Evolutionary conservation across 768 basidiomycete genomes (phyloP).

Genomic region (Suillus subaureus): DNA sequence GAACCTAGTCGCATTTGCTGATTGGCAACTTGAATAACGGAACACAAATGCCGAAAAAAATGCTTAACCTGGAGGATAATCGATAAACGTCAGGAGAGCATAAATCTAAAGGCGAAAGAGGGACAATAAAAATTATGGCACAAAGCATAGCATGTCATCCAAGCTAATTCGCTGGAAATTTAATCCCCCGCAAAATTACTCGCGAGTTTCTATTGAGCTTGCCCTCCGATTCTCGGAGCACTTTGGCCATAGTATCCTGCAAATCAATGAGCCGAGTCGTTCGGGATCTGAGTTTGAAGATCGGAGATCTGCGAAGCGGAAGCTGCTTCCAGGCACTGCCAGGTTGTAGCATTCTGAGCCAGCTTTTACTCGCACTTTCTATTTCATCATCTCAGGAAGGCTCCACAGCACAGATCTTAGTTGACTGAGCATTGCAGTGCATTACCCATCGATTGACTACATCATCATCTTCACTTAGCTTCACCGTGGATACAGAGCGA

Average conservation of each 20-base stretch:
- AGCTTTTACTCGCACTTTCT: too few species aligned
- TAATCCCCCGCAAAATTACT: not conserved
- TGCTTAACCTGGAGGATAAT: conserved; percentile 1
- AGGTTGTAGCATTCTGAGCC: too few species aligned
- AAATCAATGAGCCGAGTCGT: too few species aligned
- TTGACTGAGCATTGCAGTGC: too few species aligned
- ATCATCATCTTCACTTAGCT: conserved; percentile 12
- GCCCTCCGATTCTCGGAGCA: not conserved
- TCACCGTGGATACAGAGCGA: conserved; percentile 12
- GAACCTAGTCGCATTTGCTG: too few species aligned
- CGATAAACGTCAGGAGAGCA: conserved; percentile 10
- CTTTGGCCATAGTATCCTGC: not conserved
- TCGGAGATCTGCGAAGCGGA: too few species aligned
- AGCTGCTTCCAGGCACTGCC: too few species aligned
- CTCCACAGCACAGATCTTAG: too few species aligned
- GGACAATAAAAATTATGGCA: not conserved
- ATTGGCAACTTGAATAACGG: not conserved
- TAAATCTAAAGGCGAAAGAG: not conserved
- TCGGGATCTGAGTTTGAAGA: too few species aligned
- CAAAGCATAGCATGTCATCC: not conserved
- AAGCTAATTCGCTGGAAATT: not conserved
- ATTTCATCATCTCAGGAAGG: too few species aligned
- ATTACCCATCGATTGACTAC: conserved; percentile 1
- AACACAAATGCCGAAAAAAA: not conserved
- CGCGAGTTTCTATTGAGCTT: not conserved